phyloP scores from a whole-genome alignment of 768 basidiomycete species.

The Brasilioporus rufonigricans region DNA sequence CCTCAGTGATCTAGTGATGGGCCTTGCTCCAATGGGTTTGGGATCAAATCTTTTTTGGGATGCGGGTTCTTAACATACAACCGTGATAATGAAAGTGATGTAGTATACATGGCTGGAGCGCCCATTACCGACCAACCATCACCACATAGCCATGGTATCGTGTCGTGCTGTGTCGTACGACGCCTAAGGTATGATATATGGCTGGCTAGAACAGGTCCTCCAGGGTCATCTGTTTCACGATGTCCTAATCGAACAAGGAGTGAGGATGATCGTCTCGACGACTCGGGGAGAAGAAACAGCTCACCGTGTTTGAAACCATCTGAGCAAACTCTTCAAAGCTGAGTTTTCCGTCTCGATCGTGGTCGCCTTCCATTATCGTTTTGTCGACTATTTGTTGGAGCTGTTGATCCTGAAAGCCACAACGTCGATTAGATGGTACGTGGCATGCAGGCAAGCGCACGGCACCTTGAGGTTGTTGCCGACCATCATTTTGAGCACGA shows the following conservation, averaged over 20 bases:
- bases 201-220: slow-evolving; percentile 77
- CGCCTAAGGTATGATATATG: slow-evolving; percentile 21
- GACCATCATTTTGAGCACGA: slow-evolving; percentile 99
- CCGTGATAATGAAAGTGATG: slow-evolving; percentile 16
- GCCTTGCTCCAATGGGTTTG: slow-evolving; percentile 1
- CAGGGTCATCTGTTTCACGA: slow-evolving; percentile 98
- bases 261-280: slow-evolving; percentile 7
- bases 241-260: slow-evolving; percentile 57
- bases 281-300: slow-evolving; percentile 21
- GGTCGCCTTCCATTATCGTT: slow-evolving; percentile 99
- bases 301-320: slow-evolving; percentile 95
- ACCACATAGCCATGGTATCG: slow-evolving; percentile 19
- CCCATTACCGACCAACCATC: slow-evolving; percentile 8
- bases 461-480: slow-evolving; percentile 95
- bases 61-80: slow-evolving; percentile 18
- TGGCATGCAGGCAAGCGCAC: background rate
- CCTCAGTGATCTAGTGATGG: background rate
- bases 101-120: slow-evolving; percentile 22
- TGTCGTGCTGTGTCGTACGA: slow-evolving; percentile 1
- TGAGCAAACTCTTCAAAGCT: slow-evolving; percentile 95
- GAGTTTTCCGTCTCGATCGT: slow-evolving; percentile 96
- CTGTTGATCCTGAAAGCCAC: slow-evolving; percentile 77
- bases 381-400: slow-evolving; percentile 99
- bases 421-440: background rate
- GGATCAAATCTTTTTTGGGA: slow-evolving; percentile 5